Base-by-base conservation (phyloP, 768 basidiomycete species). In the Kwoniella sp. region DNA sequence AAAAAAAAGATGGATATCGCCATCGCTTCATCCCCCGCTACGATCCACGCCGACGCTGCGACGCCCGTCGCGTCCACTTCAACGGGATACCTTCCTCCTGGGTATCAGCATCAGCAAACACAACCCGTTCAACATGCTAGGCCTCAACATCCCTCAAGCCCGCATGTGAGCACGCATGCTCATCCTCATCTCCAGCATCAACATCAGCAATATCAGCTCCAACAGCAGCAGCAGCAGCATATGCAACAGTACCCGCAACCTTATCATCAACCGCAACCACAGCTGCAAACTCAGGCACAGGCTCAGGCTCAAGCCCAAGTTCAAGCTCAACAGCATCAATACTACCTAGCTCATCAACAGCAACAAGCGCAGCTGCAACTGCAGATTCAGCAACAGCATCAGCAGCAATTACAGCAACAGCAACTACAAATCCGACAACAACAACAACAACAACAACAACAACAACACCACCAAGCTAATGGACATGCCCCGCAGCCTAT, bases 1-100 rank as follows among this genome's bases (percentile, higher is more conserved):
- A 46, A 47, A 49, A 12, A 40, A 29, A 21, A 55, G 27, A 53
- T 61, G 52, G 60, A 61, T 12, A 46, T 61, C 33, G 60, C 60
- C 25, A 47, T 54, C 12, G 37, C 60, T 26, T 61, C 60, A 6
- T 61, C 60, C 7, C 60, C 60, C 13, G 40, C n/a, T 2, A 13
- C 52, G 8, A 25, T 48, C 21, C 60, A 55, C 22, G 37, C 52
- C 13, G 50, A 60, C 48, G 47, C 44, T 48, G 22, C 30, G 25
- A 27, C n/a, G 19, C 58, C 58, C 6, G 30, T n/a, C 10, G 24
- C 58, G 22, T 29, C 36, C 37, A 26, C 6, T 19, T 49, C 44
- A n/a, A n/a, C n/a, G 44, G 56, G 44, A n/a, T 27, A 48, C 3
- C 15, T 19, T 22, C 4, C 24, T 22, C 30, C 40, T 9, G 40